These are phyloP conservation scores for Ascomycota sp. DNA, from an alignment of 2,329 filamentous ascomycete species.

Conservation along the genomic window DNA sequence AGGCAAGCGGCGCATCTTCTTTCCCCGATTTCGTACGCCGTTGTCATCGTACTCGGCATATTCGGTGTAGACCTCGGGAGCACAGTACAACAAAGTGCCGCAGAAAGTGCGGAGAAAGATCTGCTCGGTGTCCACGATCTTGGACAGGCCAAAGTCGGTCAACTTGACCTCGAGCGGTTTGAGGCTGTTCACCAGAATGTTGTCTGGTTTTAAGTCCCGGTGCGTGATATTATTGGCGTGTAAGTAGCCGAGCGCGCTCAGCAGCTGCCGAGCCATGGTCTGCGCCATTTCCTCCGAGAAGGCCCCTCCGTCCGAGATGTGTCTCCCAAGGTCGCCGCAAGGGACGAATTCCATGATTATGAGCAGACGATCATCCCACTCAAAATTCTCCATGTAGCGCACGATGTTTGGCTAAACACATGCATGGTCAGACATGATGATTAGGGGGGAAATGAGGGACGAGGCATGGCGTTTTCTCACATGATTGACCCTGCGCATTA, in stretches of 20 bases:
- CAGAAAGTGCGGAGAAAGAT: conserved; percentile 94
- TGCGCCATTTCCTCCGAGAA: conserved; percentile 52
- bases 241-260: conserved; percentile 69
- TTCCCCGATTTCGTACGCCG: conserved; percentile 40
- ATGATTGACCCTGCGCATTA: conserved; percentile 74
- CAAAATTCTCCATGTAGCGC: conserved; percentile 72
- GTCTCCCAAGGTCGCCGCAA: conserved; percentile 62
- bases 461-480: conserved; percentile 26
- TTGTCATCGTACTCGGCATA: conserved; percentile 48
- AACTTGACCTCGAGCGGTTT: conserved; percentile 70
- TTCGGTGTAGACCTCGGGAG: conserved; percentile 82
- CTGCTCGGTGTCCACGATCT: conserved; percentile 74
- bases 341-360: conserved; percentile 93
- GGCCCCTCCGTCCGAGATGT: conserved; percentile 38
- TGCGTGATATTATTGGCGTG: conserved; percentile 83
- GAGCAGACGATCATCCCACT: conserved; percentile 62
- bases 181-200: conserved; percentile 63
- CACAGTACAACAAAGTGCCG: conserved; percentile 86
- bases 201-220: conserved; percentile 97
- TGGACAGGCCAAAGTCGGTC: conserved; percentile 91
- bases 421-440: conserved; percentile 4
- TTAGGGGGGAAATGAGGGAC: background rate
- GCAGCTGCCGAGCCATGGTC: conserved; percentile 52
- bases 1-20: conserved; percentile 36
- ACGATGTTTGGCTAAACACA: conserved; percentile 58